A percentile compares a stretch with the other conserved stretches of the same genome.
phyloP scores from a whole-genome alignment of 306 rosid species.

The Myrica gale region DNA sequence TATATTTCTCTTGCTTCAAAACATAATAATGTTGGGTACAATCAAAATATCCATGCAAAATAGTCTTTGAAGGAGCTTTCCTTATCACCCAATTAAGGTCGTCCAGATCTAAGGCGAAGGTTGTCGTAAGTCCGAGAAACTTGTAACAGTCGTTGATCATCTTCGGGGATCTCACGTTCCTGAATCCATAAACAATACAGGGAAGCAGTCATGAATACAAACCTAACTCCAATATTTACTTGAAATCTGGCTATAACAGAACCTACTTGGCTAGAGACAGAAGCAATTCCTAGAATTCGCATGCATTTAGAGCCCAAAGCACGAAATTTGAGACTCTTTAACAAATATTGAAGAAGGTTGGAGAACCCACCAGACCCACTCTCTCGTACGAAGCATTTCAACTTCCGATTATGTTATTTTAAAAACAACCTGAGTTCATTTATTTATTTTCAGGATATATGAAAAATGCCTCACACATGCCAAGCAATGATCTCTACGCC shows the following conservation, averaged over 20 bases:
- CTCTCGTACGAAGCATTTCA: not conserved
- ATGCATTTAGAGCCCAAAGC: not conserved
- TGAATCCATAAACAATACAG: slow-evolving; percentile 30
- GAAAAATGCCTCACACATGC: not conserved
- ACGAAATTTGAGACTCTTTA: not conserved
- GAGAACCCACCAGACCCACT: not conserved
- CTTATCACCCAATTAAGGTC: slow-evolving; percentile 13
- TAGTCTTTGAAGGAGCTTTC: not conserved
- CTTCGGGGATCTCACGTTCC: slow-evolving; percentile 76
- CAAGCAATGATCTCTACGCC: not conserved
- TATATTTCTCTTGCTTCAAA: not conserved
- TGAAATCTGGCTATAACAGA: not conserved
- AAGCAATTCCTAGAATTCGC: not conserved
- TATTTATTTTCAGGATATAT: not conserved
- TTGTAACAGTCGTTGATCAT: slow-evolving; percentile 68
- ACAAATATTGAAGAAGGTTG: not conserved
- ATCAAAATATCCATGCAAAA: slow-evolving; percentile 2
- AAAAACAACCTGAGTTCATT: not conserved
- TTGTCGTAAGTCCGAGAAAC: slow-evolving; percentile 47
- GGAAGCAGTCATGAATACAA: not conserved
- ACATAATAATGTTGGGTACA: not conserved
- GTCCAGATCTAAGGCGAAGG: slow-evolving; percentile 38
- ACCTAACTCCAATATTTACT: slow-evolving; percentile 8
- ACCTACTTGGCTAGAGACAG: too few relatives aligned
- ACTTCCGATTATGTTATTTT: not conserved